phyloP scores from a whole-genome alignment of 345 rosid genomes.

The Brassica incana region DNA sequence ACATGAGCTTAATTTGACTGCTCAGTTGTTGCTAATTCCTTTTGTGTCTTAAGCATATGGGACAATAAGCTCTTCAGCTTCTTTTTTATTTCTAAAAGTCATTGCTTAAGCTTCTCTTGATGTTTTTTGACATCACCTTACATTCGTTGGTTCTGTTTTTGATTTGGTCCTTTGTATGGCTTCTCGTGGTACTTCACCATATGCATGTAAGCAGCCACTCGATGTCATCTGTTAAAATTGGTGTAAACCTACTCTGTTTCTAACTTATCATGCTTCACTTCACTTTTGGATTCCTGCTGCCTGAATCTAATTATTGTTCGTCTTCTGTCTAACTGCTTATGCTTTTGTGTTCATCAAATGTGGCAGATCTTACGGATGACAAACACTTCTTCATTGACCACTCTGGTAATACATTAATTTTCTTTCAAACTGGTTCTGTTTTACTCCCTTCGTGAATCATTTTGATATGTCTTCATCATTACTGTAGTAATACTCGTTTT shows the following conservation, averaged over 20 bases:
- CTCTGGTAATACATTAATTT: too few species aligned
- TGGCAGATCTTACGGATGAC: constrained; percentile 88
- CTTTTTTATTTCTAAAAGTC: not conserved
- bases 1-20: too few species aligned
- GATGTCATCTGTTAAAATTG: not conserved
- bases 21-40: too few species aligned
- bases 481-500: not conserved
- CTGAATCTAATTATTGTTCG: not conserved
- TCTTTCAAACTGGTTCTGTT: too few species aligned
- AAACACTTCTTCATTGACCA: constrained; percentile 64
- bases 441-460: too few species aligned
- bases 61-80: too few species aligned
- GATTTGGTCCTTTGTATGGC: not conserved
- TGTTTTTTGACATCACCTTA: not conserved
- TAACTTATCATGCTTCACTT: not conserved
- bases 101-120: not conserved
- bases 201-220: not conserved
- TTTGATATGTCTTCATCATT: not conserved
- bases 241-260: not conserved
- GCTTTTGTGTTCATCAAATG: constrained; percentile 24
- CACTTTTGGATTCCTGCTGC: too few species aligned
- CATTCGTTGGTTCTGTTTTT: constrained; percentile 1
- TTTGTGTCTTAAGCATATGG: too few species aligned
- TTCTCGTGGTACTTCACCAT: not conserved
- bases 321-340: constrained; percentile 2